Base-by-base conservation (phyloP, 2,329 filamentous ascomycete genomes). In the Xylaria sp. region DNA sequence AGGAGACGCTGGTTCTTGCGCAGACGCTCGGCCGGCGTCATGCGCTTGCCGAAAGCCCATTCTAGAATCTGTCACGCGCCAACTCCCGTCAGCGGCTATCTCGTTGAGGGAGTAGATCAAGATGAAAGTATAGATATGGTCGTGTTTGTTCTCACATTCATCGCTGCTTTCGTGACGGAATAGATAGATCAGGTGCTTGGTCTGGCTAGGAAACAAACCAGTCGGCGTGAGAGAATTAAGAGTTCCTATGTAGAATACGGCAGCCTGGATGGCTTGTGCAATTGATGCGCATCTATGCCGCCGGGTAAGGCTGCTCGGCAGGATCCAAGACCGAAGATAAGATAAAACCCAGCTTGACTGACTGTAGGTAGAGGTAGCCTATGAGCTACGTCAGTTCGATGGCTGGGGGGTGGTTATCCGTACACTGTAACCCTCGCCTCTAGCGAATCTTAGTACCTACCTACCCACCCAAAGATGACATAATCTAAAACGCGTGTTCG, bases 31-130 rank as follows among this genome's bases (percentile, higher is more conserved):
- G 94, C 94, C 3, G 96, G 95, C 86, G 96, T 99, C 89, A 98
- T 97, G 82, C 96, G 96, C 89, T 98, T 98, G 75, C 96, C 96
- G 79, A 99, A 99, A 48, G 95, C 95, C 94, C 96, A 99, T 89
- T 99, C 96, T 71, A 99, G 89, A 79, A 98, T 93, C 93, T 98
- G n/a, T n/a, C 36, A 20, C 20, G 28, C 13, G 12, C 20, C 41
- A 23, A n/a, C 48, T 36, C 49, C 12, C 2, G 52, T 71, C 23
- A 72, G 61, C 36, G 52, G 18, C 57, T n/a, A n/a, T 41, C 36
- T 52, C 4, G 15, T 51, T n/a, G 59, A 1, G 25, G 12, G 36
- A 28, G 18, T 56, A 51, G 28, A 28, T 56, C 28, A 33, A 43
- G 46, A 33, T 41, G 46, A 33, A 20, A 10, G 36, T 39, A 15